phyloP scores from a whole-genome alignment of 2,329 filamentous ascomycete genomes.

The Alternaria sp. region DNA sequence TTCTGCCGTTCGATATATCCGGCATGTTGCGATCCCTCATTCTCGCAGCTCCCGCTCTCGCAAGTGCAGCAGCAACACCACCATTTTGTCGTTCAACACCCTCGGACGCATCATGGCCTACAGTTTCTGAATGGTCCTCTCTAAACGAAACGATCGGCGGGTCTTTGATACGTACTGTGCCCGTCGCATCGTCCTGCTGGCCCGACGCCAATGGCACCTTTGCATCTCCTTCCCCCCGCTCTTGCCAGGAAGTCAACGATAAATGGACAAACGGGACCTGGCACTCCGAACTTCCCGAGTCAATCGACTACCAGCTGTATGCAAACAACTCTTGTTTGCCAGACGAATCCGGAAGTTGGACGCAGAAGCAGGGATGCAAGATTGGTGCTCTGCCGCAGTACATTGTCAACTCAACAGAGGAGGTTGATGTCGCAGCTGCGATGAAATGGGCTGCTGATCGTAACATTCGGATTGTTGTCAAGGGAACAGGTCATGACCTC shows the following conservation, averaged over 20 bases:
- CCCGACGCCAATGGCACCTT: conserved; percentile 34
- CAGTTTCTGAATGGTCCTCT: not conserved
- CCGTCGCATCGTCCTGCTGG: conserved; percentile 21
- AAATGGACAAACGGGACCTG: conserved; percentile 44
- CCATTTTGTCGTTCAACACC: not conserved
- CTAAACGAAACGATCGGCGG: not conserved
- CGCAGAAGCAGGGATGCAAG: not conserved
- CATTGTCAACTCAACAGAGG: conserved; percentile 14
- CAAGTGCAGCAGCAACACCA: not conserved
- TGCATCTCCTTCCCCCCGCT: conserved; percentile 21
- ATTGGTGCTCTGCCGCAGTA: not conserved
- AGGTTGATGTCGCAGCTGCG: conserved; percentile 37
- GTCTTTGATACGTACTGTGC: not conserved
- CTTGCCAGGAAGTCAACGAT: conserved; percentile 33
- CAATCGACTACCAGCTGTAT: conserved; percentile 20
- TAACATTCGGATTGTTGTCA: conserved; percentile 22
- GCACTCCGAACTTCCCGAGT: conserved; percentile 45
- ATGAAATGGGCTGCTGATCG: conserved; percentile 36
- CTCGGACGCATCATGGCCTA: not conserved
- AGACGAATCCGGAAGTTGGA: not conserved
- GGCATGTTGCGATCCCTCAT: not conserved
- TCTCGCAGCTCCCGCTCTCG: not conserved
- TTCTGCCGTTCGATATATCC: not conserved
- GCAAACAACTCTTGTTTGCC: conserved; percentile 1
- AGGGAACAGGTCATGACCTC: conserved; percentile 21